Percentiles rank a stretch among this genome's conserved stretches.
phyloP scores from a whole-genome alignment of 805 yeast species.

The Saccharomycopsis sp. region DNA sequence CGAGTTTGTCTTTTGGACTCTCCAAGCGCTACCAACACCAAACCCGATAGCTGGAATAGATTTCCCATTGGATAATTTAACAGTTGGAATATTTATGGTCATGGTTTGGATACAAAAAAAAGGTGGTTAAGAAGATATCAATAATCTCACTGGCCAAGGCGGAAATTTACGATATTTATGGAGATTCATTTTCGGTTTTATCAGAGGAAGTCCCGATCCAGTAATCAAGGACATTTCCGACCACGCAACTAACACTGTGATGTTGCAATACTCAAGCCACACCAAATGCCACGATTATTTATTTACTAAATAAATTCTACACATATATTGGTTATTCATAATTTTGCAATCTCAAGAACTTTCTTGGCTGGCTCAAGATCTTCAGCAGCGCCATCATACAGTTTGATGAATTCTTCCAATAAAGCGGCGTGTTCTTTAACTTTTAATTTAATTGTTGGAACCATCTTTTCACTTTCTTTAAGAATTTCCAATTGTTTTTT shows the following conservation, averaged over 20 bases:
- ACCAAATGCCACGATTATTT: too few species aligned
- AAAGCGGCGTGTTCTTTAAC: slow-evolving; percentile 33
- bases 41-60: slow-evolving; percentile 38
- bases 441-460: slow-evolving; percentile 42
- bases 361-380: background rate
- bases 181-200: background rate
- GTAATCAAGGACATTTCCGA: too few species aligned
- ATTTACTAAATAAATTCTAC: too few species aligned
- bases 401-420: slow-evolving; percentile 35
- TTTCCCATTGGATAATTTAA: slow-evolving; percentile 31
- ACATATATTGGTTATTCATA: too few species aligned
- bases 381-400: slow-evolving; percentile 3
- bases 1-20: slow-evolving; percentile 29
- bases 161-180: background rate
- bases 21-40: slow-evolving; percentile 56
- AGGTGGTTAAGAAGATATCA: too few species aligned
- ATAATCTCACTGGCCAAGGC: too few species aligned
- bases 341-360: background rate
- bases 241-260: too few species aligned
- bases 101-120: too few species aligned
- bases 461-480: slow-evolving; percentile 46
- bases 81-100: background rate
- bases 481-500: slow-evolving; percentile 47
- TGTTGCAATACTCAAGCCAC: background rate
- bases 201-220: background rate